These are phyloP conservation scores for Sclerotinia nivalis DNA, from an alignment of 2,329 filamentous ascomycete genomes.

Conservation along the genomic window DNA sequence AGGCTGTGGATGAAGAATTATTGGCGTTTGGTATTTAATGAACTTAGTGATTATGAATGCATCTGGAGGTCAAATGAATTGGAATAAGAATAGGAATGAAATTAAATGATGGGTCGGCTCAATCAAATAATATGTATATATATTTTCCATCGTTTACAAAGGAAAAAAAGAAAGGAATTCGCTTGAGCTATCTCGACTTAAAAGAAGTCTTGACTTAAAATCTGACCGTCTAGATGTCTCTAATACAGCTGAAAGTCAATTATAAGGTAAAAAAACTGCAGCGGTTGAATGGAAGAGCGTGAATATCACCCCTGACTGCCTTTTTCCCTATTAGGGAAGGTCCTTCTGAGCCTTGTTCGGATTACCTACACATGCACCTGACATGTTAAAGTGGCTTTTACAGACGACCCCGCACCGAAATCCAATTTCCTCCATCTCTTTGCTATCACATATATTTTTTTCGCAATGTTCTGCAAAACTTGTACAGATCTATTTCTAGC, in stretches of 20 bases:
- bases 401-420: background rate
- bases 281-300: too few relatives aligned
- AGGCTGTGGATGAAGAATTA: background rate
- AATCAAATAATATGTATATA: background rate
- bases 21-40: background rate
- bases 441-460: background rate
- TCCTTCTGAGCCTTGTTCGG: background rate
- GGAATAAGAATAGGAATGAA: background rate
- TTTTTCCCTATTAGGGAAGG: background rate
- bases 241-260: background rate
- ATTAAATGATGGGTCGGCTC: background rate
- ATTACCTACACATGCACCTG: background rate
- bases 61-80: background rate
- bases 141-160: too few relatives aligned
- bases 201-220: background rate
- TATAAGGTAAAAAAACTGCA: too few relatives aligned
- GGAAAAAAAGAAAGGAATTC: accelerated
- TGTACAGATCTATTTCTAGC: background rate
- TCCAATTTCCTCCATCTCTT: background rate
- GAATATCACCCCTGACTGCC: too few relatives aligned
- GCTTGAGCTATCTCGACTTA: background rate
- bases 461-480: background rate
- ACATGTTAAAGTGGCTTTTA: background rate
- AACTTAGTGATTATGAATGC: background rate
- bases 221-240: background rate